Conservation (phyloP, 2,329 filamentous ascomycete species). For the Bipolaris oryzae region DNA sequence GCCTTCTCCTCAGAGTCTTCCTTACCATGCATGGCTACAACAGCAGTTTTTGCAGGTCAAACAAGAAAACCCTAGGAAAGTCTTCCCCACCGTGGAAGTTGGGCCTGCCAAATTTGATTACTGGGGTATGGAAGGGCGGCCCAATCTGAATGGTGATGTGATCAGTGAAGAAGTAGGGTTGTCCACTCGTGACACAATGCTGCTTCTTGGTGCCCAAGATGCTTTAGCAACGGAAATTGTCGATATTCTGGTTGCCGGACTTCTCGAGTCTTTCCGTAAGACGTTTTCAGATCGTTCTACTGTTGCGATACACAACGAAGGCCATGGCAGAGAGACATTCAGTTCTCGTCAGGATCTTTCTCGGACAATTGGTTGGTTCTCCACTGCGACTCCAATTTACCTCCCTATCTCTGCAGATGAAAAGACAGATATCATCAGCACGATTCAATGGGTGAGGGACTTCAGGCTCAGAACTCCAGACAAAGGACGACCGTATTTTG, state of each 20-base stretch:
- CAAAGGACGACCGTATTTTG: slow-evolving; percentile 44
- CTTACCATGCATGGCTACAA: slow-evolving; percentile 48
- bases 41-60: slow-evolving; percentile 40
- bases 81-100: slow-evolving; percentile 36
- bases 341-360: slow-evolving; percentile 55
- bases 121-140: slow-evolving; percentile 46
- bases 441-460: slow-evolving; percentile 44
- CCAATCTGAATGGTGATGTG: slow-evolving; percentile 44
- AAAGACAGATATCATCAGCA: slow-evolving; percentile 38
- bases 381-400: slow-evolving; percentile 45
- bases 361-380: slow-evolving; percentile 60
- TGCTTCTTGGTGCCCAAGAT: slow-evolving; percentile 41
- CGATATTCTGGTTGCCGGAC: slow-evolving; percentile 45
- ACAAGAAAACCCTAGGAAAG: slow-evolving; percentile 28
- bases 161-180: slow-evolving; percentile 40
- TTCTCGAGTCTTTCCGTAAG: slow-evolving; percentile 52
- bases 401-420: slow-evolving; percentile 33
- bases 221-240: slow-evolving; percentile 45
- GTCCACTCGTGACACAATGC: slow-evolving; percentile 41
- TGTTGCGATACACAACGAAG: slow-evolving; percentile 56
- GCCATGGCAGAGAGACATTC: slow-evolving; percentile 57
- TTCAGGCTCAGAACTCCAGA: slow-evolving; percentile 37
- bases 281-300: slow-evolving; percentile 50
- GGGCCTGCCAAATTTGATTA: slow-evolving; percentile 41
- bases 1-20: slow-evolving; percentile 37